Evolutionary conservation across 176 grass and related monocot species (phyloP), one percentile per base, ranked within the genome.

Genomic region (Miscanthus lutarioriparius): DNA sequence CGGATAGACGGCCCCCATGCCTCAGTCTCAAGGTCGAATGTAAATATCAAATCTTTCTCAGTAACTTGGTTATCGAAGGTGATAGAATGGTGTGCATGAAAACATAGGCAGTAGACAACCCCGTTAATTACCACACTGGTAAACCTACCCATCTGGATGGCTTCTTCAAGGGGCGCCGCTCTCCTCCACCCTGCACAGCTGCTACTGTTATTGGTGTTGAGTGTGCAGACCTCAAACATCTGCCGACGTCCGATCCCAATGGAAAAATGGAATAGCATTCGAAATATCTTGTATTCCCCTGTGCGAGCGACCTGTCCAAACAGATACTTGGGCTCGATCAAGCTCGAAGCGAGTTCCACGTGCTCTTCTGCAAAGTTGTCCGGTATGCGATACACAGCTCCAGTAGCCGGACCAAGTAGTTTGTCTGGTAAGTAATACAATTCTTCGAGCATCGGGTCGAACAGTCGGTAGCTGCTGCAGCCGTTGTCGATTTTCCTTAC

Each of bases 211-310:
- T 3, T 6, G 40, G 40, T 10, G 37, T 37, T 20, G 33, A 86
- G 3, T 23, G 69, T 81, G 44, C 72, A 67, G 44, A 86, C 61
- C 77, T 86, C 70, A 20, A 63, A 53, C 19, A 61, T 1, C 64
- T 19, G 23, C 61, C 6, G 0, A 3, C 3, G 6, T 59, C 8
- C 54, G 1, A 23, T n/a, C 22, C 8, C 7, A 12, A 6, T 6
- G 0, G 64, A 19, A 8, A 67, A 67, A 67, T 67, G 14, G 64
- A 19, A 67, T 1, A 81, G 59, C 30, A 75, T 6, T 64, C 61
- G 78, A 30, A 87, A 48, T 27, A 81, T 17, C 85, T 81, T 87
- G 78, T 68, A 54, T 19, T 75, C 78, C 22, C 85, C 62, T 1
- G 78, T 87, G 26, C 70, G 3, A 17, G 70, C 7, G 13, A 87